Evolutionary conservation across 2,329 filamentous ascomycete genomes (phyloP).

Genomic region (Pleoardoris graminearum): DNA sequence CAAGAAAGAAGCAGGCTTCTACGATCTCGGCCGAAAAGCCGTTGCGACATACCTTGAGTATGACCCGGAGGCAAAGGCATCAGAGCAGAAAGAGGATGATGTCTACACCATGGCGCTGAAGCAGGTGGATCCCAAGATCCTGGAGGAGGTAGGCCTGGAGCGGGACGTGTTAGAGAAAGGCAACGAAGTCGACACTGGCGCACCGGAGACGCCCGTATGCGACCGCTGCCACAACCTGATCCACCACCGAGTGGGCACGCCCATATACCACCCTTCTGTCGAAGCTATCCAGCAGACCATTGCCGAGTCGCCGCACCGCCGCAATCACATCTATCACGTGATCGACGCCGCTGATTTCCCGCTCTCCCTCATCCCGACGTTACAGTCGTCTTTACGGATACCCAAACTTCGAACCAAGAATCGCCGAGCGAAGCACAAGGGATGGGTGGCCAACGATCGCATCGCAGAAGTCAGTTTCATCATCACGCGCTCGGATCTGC

Average conservation of each 20-base stretch:
- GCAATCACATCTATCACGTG: slow-evolving; percentile 94
- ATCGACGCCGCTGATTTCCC: slow-evolving; percentile 96
- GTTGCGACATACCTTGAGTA: slow-evolving; percentile 47
- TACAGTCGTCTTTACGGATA: slow-evolving; percentile 70
- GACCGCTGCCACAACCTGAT: slow-evolving; percentile 83
- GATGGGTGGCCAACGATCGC: slow-evolving; percentile 65
- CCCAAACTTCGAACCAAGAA: slow-evolving; percentile 79
- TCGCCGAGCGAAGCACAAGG: slow-evolving; percentile 69
- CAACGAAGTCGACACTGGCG: slow-evolving; percentile 13
- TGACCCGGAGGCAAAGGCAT: slow-evolving; percentile 24
- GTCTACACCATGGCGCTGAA: slow-evolving; percentile 43
- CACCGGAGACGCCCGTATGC: slow-evolving; percentile 64
- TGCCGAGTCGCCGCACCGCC: slow-evolving; percentile 81
- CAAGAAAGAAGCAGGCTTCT: slow-evolving; percentile 61
- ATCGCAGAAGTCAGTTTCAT: slow-evolving; percentile 85
- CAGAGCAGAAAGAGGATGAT: slow-evolving; percentile 38
- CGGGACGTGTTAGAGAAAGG: slow-evolving; percentile 20
- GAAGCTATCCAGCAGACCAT: slow-evolving; percentile 82
- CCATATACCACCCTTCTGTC: slow-evolving; percentile 80
- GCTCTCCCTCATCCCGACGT: slow-evolving; percentile 81
- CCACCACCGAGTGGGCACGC: slow-evolving; percentile 71
- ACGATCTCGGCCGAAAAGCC: slow-evolving; percentile 54
- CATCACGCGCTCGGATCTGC: slow-evolving; percentile 82
- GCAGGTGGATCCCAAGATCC: slow-evolving; percentile 30
- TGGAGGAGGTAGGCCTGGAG: slow-evolving; percentile 37